Base-by-base conservation (phyloP, 306 rosid genomes). In the Quercus robur region DNA sequence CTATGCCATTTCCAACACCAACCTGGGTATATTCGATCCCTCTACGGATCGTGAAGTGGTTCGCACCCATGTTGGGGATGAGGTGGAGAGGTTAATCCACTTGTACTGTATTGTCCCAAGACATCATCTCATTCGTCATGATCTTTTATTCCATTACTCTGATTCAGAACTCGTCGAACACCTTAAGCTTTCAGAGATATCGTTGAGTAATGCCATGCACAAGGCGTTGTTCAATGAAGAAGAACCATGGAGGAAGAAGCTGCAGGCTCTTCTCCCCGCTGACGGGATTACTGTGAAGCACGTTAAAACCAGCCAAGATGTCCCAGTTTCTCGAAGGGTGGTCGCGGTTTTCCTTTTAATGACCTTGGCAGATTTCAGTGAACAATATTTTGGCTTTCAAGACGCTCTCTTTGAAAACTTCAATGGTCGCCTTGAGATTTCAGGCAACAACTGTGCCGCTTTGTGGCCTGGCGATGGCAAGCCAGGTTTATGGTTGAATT, bases 321-420 rank as follows among this genome's bases (percentile, higher is more conserved):
- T 94, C 21, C 64, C 2, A 56, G 85, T 93, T 66, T 91, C 97
- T 0, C 89, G 97, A 56, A 86, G 95, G 62, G 59, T 93, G 2
- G 88, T 93, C 3, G 98, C 90, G 2, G 35, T 85, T 68, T 95
- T 95, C 61, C 72, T 95, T 9, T 18, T 89, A 89, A 89, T 91
- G 94, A 95, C 99, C 2, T 79, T 93, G 81, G 97, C 97, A 0
- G 97, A 91, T 87, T 95, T 95, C 79, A 86, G 94, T 28, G 96
- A 93, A n/a, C 99, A 95, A 70, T 71, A 83, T 6, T 91, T 87
- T 70, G 78, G 98, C 28, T 95, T 93, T 20, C 97, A 93, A 83
- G 96, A 95, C 56, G 51, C 1, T 15, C n/a, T 91, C 66, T 93
- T 93, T 38, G 93, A 89, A 2, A 93, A 91, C 62, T 35, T 1